Evolutionary conservation across 2,329 filamentous ascomycete genomes (phyloP).

Genomic region (Colletotrichum tropicale): DNA sequence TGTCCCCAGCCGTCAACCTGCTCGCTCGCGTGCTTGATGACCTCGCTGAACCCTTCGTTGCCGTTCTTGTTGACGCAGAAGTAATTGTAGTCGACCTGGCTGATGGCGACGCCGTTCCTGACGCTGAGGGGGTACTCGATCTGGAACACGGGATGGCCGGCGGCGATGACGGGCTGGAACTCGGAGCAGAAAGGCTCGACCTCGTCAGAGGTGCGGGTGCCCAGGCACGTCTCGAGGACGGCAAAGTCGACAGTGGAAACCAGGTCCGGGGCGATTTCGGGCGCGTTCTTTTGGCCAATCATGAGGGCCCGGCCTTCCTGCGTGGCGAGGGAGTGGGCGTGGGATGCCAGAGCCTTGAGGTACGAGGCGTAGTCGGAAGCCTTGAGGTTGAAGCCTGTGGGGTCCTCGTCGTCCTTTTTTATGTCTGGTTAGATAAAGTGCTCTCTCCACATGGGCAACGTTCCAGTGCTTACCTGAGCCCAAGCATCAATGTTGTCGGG

Average conservation of each 20-base stretch:
- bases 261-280: constrained; percentile 28
- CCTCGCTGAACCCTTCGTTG: constrained; percentile 33
- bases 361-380: constrained; percentile 32
- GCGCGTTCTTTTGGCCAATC: constrained; percentile 38
- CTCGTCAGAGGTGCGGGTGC: constrained; percentile 18
- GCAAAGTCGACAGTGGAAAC: constrained; percentile 34
- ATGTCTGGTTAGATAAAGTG: background rate
- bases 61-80: constrained; percentile 28
- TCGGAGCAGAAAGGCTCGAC: constrained; percentile 32
- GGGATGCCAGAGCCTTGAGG: constrained; percentile 29
- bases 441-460: background rate
- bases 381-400: constrained; percentile 32
- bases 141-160: constrained; percentile 36
- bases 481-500: constrained; percentile 39
- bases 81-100: constrained; percentile 26
- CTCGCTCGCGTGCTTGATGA: constrained; percentile 35
- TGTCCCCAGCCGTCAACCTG: constrained; percentile 36
- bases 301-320: constrained; percentile 26
- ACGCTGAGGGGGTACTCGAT: constrained; percentile 36
- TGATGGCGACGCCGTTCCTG: constrained; percentile 26
- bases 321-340: constrained; percentile 32
- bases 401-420: constrained; percentile 25
- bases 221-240: constrained; percentile 38
- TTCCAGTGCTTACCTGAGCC: constrained; percentile 15
- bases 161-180: constrained; percentile 31